Base-by-base conservation (phyloP, 2,329 filamentous ascomycete species). In the Apiospora phragmitis region DNA sequence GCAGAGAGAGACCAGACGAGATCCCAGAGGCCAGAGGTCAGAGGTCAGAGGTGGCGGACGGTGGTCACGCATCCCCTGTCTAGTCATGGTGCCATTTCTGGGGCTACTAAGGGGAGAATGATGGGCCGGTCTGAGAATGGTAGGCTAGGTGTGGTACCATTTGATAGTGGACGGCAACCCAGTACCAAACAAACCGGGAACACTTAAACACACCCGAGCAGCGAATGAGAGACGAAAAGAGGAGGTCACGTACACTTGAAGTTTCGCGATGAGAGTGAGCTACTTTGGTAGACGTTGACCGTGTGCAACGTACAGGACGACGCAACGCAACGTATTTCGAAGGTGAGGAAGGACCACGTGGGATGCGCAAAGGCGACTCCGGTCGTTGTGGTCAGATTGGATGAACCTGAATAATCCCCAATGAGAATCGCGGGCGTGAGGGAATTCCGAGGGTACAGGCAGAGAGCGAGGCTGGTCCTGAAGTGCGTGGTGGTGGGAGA, bases 181-280 rank as follows among this genome's bases (percentile, higher is more conserved):
- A 35, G 51, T 35, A 59, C 51, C 51, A 59, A 59, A 59, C 51
- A 59, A 29, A 59, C 51, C 35, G 18, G 51, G 51, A 35, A 35
- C 29, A 59, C 51, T 59, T 59, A 59, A 59, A 59, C 51, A 59
- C 51, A 35, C 14, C 51, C 51, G 29, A 59, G 51, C 51, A 59
- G 29, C 51, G 51, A 59, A 59, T 59, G 51, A n/a, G 51, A 59
- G 51, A 59, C 51, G 32, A 72, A 76, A 71, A 76, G 76, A 73
- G 77, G 65, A 76, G 75, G 80, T 80, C 81, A 83, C 82, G 77
- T 83, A 83, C 83, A 77, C 74, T 79, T 80, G 77, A 78, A 73
- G 82, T 85, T 84, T 84, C 81, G 51, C 51, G 82, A 79, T 76
- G 77, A 71, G 75, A 77, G 74, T 74, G 76, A 72, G 72, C 74